Evolutionary conservation across 805 yeast species (phyloP), one percentile per base, ranked within the genome.

Genomic region (Tetrapisispora phaffii): DNA sequence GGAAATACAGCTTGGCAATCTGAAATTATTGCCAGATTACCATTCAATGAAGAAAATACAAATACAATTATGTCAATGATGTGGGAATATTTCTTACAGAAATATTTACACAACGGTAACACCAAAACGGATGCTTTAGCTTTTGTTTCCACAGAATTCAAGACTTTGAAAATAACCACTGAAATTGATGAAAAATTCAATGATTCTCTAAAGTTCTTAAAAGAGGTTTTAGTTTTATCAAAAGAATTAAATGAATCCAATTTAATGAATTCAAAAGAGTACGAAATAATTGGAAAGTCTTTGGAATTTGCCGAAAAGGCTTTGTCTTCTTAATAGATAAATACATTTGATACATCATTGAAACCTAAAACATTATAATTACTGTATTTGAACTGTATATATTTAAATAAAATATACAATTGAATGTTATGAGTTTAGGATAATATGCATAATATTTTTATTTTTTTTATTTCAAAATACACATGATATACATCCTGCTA

Each of bases 31-130:
- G 54, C 65, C 12, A 70, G 74, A 47, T 55, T 82, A 42, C 95
- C 95, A 10, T 85, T 84, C 56, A 73, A 69, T 47, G 60, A 58
- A 23, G 67, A 69, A 35, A 60, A 77, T 28, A 81, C 85, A 47
- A 81, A 73, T 55, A 78, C 86, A 1, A 66, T 83, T 13, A 59
- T 80, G 54, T 90, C 67, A 9, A 62, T 63, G 66, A 60, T 63
- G 56, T 58, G 62, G 58, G 62, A 58, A 45, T 62, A 62, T 38
- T 63, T 58, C 46, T 46, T 63, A 32, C 67, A 63, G 47, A 63
- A 62, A 44, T 62, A 51, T 42, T 45, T 63, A 46, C 67, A 63
- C 44, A 63, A 60, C 42, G 65, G 65, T 26, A 58, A 61, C 34
- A 53, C 57, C 9, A 62, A 60, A 47, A 44, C 45, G 7, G 67